Evolutionary conservation across 2,329 filamentous ascomycete species (phyloP), one percentile per base, ranked within the genome.

Genomic region (Chaetomiaceae sp.): DNA sequence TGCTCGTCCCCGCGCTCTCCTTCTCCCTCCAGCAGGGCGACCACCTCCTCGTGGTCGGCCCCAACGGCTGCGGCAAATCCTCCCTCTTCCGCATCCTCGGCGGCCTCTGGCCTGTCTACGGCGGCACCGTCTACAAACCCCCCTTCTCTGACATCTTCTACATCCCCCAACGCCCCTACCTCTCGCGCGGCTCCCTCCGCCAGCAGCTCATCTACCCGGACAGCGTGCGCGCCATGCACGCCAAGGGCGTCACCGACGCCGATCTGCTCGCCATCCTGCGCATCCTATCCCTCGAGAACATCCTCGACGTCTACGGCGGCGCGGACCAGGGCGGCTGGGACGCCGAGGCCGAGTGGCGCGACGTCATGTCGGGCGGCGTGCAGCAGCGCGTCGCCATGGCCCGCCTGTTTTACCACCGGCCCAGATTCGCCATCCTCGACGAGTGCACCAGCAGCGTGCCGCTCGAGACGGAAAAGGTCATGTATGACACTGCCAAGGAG

Each of bases 331-430:
- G 78, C 53, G 89, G 89, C 20, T 96, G 92, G 84, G 92, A 97
- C 64, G 87, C 89, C 6, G 90, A 96, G 70, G 90, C 92, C 46
- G 92, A 97, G 72, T 99, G 93, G 93, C 86, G 90, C 42, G 92
- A 97, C 60, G 89, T 95, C 1, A 79, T 99, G 23, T 95, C 89
- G 0, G 89, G 89, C 12, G 93, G 93, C 6, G 76, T 96, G 17
- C 93, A 99, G 71, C 93, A 99, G 73, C 86, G 93, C 46, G 88
- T 99, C 19, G 93, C 93, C 54, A 97, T 97, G 89, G 93, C 93
- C 0, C 79, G 93, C 0, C 78, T 96, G 16, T 96, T 96, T 70
- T 97, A 97, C 70, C 92, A 97, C 70, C 78, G 83, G 9, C 92
- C 92, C 0, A 85, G 87, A 61, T 97, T 96, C 67, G 93, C 93